phyloP scores from a whole-genome alignment of 108 stramenopile genomes.

The Bacterosira constricta region DNA sequence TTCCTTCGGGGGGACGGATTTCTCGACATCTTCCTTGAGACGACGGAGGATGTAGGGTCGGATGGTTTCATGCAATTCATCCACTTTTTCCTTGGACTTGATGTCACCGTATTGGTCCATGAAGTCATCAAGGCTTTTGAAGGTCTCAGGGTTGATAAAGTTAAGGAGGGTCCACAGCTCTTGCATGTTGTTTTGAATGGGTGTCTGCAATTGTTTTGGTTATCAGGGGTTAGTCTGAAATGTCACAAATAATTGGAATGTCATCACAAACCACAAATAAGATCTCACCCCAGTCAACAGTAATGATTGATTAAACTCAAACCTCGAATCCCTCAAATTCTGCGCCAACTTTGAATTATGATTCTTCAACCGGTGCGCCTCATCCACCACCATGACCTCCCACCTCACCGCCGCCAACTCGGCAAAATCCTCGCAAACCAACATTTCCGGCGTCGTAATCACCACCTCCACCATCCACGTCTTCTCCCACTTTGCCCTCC shows the following conservation, averaged over 20 bases:
- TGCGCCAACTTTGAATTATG: constrained; percentile 88
- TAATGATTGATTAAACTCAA: constrained; percentile 77
- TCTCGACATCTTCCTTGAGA: constrained; percentile 94
- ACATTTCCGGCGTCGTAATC: constrained; percentile 90
- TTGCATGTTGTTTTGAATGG: constrained; percentile 83
- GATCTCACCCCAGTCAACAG: constrained; percentile 82
- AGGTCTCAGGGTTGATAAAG: constrained; percentile 75
- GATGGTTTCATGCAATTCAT: constrained; percentile 83
- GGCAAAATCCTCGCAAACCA: constrained; percentile 78
- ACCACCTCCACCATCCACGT: constrained; percentile 92
- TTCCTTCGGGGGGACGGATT: constrained; percentile 91
- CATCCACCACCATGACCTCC: constrained; percentile 94
- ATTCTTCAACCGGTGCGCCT: constrained; percentile 97
- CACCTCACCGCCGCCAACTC: constrained; percentile 84
- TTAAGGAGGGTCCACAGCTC: constrained; percentile 94
- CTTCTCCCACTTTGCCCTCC: constrained; percentile 38
- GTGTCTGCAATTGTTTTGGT: not conserved
- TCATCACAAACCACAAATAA: not conserved
- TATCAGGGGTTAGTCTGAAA: not conserved
- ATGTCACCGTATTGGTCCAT: constrained; percentile 85
- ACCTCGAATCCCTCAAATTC: constrained; percentile 76
- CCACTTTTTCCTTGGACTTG: constrained; percentile 83
- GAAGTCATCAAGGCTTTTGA: constrained; percentile 73
- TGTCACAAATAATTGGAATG: not conserved
- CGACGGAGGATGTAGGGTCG: constrained; percentile 94